Base-by-base conservation (phyloP, 2,329 filamentous ascomycete genomes). In the Westerdykella ornata region DNA sequence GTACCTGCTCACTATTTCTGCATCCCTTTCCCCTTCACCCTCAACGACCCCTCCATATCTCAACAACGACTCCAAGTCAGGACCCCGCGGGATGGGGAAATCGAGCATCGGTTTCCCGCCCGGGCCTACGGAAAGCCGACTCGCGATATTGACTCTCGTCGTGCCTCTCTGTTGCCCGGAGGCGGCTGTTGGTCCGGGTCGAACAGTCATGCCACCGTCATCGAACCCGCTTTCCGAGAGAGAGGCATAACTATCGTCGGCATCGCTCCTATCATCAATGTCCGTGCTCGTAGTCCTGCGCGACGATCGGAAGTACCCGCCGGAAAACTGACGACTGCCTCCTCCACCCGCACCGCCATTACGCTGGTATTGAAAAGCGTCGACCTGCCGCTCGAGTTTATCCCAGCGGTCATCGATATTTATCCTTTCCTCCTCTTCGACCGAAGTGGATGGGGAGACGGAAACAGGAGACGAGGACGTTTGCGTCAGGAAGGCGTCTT, bases 331-430 rank as follows among this genome's bases (percentile, higher is more conserved):
- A n/a, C 16, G 15, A 17, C 22, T 17, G 4, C 12, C 14, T 13
- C 37, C 37, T 26, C 22, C 22, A 26, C 22, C 7, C 8, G 22
- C 22, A 13, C 31, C 31, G 14, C 14, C 31, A n/a, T 33, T 15
- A 3, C 50, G 47, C 19, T 53, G 49, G 4, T 15, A 28, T 12
- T 45, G 45, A 3, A 53, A 37, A 3, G 44, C 49, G 2, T 50
- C 37, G 2, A 54, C 53, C 14, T 33, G 30, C n/a, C n/a, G 7
- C 19, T 64, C 61, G 28, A 62, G 56, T 1, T 34, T 42, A 15
- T 65, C 61, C 61, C 61, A 66, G 7, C 62, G 52, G 15, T 63
- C 59, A 45, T 66, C 62, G 12, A 62, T 29, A 20, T 8, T 44
- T 4, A 26, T 26, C 8, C 22, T 26, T 29, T 65, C 61, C 38